Percentiles rank a stretch among this genome's conserved stretches.
phyloP scores from a whole-genome alignment of 352 stramenopile genomes.

The Thalassiosira hispida region DNA sequence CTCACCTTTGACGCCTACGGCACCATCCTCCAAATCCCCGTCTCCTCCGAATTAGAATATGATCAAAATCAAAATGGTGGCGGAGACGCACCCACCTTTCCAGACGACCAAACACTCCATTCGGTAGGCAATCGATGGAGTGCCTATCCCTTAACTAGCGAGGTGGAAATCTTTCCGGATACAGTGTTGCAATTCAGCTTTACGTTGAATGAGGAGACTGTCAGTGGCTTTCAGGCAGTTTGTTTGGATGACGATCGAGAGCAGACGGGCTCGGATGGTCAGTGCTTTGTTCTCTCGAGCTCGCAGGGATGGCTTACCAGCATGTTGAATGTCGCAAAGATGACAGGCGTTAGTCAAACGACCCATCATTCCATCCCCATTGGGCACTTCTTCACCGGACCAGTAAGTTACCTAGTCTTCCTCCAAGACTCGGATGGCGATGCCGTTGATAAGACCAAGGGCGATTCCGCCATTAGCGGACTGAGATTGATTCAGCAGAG shows the following conservation, averaged over 20 bases:
- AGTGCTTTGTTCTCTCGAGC: constrained; percentile 20
- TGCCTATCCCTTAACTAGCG: neutral
- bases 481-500: neutral
- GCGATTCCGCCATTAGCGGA: neutral
- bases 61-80: constrained; percentile 8
- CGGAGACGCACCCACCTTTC: neutral
- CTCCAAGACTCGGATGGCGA: constrained; percentile 14
- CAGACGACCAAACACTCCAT: constrained; percentile 3
- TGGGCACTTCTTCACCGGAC: constrained; percentile 17
- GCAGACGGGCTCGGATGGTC: constrained; percentile 1
- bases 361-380: constrained; percentile 14
- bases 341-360: neutral
- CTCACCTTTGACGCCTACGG: constrained; percentile 12
- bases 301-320: constrained; percentile 15
- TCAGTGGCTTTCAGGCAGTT: constrained; percentile 15
- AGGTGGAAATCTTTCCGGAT: neutral
- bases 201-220: neutral
- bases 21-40: neutral
- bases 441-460: neutral
- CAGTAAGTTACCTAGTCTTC: constrained; percentile 11
- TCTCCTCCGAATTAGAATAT: neutral
- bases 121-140: neutral
- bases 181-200: constrained; percentile 29
- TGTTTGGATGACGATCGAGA: constrained; percentile 22
- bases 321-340: neutral